These are phyloP conservation scores for Zelopaecilomyces penicillatus DNA, from an alignment of 2,329 filamentous ascomycete genomes.

Conservation along the genomic window DNA sequence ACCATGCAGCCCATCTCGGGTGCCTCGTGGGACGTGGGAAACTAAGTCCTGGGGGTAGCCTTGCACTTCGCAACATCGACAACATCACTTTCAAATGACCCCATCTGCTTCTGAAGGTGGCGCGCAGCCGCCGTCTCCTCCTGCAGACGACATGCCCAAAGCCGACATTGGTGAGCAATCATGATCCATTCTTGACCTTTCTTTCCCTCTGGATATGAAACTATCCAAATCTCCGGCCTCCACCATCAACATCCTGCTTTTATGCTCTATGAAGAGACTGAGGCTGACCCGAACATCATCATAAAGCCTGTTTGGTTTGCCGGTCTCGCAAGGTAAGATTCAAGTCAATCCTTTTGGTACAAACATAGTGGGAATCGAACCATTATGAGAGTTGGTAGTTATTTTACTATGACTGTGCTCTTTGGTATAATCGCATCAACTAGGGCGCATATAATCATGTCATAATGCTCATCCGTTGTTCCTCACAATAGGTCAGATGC, in stretches of 20 bases:
- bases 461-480: background rate
- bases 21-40: conserved; percentile 4
- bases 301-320: conserved; percentile 10
- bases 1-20: background rate
- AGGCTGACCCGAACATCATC: too few species aligned
- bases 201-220: too few species aligned
- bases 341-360: background rate
- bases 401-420: background rate
- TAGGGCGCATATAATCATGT: too few species aligned
- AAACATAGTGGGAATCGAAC: too few species aligned
- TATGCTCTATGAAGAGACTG: too few species aligned
- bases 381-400: background rate
- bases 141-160: conserved; percentile 1
- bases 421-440: too few species aligned
- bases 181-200: too few species aligned
- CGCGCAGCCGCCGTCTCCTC: conserved; percentile 2
- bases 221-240: too few species aligned
- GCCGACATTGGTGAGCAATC: conserved; percentile 5
- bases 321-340: conserved; percentile 10
- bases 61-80: too few species aligned
- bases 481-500: conserved; percentile 15
- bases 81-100: too few species aligned
- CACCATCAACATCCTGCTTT: too few species aligned
- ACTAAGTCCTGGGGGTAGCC: background rate
- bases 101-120: background rate